Base-by-base conservation (phyloP, 495 filamentous ascomycete genomes). In the Aspergillus saccharolyticus region DNA sequence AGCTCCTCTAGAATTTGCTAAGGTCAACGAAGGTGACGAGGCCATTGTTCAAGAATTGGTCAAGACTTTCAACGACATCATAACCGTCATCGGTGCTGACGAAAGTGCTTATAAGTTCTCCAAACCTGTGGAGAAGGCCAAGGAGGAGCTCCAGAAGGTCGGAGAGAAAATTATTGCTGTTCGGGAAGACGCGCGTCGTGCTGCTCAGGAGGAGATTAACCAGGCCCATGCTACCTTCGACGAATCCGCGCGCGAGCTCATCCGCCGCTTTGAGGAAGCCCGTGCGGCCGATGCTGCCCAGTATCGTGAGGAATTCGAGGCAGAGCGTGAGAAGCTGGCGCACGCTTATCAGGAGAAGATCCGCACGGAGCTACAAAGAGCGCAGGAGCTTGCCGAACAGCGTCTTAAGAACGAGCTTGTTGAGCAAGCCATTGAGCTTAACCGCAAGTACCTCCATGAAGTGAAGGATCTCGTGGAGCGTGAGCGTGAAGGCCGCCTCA, bases 61-160 rank as follows among this genome's bases (percentile, higher is more conserved):
- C 54, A 93, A 89, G 75, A 91, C 94, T 66, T 80, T 97, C 61
- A 98, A 98, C 73, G 89, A 93, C 71, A 87, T 98, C 68, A 96
- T 98, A 68, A 84, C 88, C 1, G 88, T 93, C 28, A 84, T 97
- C 55, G 96, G 96, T 70, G 85, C 88, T 53, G 91, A 96, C 63
- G 74, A 74, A 52, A 84, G 87, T 54, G 80, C 84, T 53, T 74
- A 77, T 60, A 90, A 87, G 69, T 96, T 92, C 72, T 82, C 80
- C 39, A 75, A 80, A 18, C 86, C 90, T 3, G 83, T 98, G 52
- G 71, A 79, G 43, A 88, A 90, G 73, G 94, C 92, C 50, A 96
- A 96, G 78, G 77, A 78, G 22, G 88, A 94, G 63, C 74, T 98
- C n/a, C 75, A 77, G 62, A 86, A 85, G 63, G 83, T 96, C 48